phyloP scores from a whole-genome alignment of 2,329 filamentous ascomycete genomes.

The Thielaviopsis cerberus region DNA sequence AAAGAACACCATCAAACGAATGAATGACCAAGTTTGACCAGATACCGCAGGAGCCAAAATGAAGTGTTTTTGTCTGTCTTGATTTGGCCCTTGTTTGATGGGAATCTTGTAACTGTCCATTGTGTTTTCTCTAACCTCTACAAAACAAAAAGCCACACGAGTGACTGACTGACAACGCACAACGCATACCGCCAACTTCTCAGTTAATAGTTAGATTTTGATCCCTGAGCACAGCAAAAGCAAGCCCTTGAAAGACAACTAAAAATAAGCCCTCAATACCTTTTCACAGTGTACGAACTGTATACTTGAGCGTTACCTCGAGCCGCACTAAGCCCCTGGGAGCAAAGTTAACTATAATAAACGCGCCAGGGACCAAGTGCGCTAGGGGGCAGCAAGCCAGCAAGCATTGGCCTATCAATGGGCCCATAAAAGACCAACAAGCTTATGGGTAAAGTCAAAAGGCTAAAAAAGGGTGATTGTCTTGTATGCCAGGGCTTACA shows the following conservation, averaged over 20 bases:
- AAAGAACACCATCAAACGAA: too few relatives aligned
- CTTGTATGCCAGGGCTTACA: too few relatives aligned
- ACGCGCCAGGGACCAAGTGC: not conserved
- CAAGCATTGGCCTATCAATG: not conserved
- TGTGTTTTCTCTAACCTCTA: too few relatives aligned
- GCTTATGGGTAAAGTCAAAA: not conserved
- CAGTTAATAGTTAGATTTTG: not conserved
- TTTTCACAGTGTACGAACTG: not conserved
- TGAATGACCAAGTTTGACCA: too few relatives aligned
- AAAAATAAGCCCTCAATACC: not conserved
- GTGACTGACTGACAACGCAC: too few relatives aligned
- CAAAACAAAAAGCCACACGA: too few relatives aligned
- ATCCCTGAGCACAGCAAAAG: not conserved
- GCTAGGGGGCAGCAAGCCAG: not conserved
- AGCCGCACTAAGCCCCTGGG: not conserved
- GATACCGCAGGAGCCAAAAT: too few relatives aligned
- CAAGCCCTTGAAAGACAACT: not conserved
- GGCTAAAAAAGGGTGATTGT: not conserved
- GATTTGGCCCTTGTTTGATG: too few relatives aligned
- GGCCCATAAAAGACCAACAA: not conserved
- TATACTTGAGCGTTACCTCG: not conserved
- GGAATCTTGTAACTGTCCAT: too few relatives aligned
- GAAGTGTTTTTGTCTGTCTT: too few relatives aligned
- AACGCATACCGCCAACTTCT: too few relatives aligned
- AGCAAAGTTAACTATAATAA: constrained; percentile 1